Percentiles rank a stretch among this genome's conserved stretches.
These are phyloP conservation scores for Neoscytalidium dimidiatum DNA, from an alignment of 2,329 filamentous ascomycete species.

Conservation along the genomic window DNA sequence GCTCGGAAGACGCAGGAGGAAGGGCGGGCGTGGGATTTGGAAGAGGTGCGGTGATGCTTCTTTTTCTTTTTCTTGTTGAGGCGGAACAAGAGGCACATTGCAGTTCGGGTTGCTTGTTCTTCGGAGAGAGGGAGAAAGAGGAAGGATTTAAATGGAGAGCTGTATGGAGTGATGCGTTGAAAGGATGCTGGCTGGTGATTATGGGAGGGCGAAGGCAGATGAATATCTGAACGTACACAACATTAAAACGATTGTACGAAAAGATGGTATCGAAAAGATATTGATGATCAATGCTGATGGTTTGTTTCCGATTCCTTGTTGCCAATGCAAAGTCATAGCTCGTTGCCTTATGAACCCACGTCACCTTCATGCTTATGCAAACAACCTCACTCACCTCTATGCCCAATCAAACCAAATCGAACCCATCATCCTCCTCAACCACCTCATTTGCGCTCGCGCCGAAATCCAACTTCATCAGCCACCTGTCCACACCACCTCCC, in stretches of 20 bases:
- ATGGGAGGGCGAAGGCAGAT: too few relatives aligned
- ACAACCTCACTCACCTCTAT: background rate
- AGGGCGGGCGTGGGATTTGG: too few relatives aligned
- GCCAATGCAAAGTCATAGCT: background rate
- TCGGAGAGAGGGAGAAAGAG: too few relatives aligned
- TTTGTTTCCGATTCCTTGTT: background rate
- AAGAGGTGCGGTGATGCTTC: too few relatives aligned
- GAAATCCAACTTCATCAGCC: constrained; percentile 89
- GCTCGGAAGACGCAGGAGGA: too few relatives aligned
- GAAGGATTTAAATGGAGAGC: too few relatives aligned
- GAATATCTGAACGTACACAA: background rate
- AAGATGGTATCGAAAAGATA: background rate
- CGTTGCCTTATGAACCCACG: background rate
- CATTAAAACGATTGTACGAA: background rate
- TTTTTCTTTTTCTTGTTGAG: too few relatives aligned
- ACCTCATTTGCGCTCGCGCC: constrained; percentile 24
- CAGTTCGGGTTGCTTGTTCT: too few relatives aligned
- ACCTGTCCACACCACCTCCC: constrained; percentile 72
- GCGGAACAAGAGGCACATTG: too few relatives aligned
- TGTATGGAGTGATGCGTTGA: too few relatives aligned
- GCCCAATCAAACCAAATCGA: background rate
- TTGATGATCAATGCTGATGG: background rate
- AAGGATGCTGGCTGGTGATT: too few relatives aligned
- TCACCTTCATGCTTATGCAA: background rate
- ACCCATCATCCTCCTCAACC: constrained; percentile 10